phyloP scores from a whole-genome alignment of 225 moss, liverwort and hornwort genomes.

The Anthoceros angustus region DNA sequence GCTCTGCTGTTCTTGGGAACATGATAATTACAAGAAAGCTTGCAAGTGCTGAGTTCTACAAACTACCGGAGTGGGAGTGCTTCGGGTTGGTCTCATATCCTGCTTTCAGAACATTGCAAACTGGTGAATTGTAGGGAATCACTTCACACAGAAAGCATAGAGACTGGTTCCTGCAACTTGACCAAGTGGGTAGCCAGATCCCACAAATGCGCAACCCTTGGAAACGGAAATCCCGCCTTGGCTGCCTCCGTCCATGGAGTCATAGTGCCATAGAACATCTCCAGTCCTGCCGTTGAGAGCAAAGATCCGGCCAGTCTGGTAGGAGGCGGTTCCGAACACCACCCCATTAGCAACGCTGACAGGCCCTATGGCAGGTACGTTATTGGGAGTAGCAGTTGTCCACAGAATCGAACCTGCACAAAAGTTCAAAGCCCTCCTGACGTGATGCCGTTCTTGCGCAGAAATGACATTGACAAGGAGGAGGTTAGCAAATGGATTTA shows the following conservation, averaged over 20 bases:
- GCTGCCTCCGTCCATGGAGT: not conserved
- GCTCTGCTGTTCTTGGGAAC: conserved; percentile 69
- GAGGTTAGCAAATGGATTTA: not conserved
- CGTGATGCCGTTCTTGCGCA: not conserved
- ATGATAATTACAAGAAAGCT: conserved; percentile 23
- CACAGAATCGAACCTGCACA: not conserved
- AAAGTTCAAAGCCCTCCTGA: not conserved
- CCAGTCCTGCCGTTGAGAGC: conserved; percentile 7
- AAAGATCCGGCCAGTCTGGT: not conserved
- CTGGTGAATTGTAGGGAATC: conserved; percentile 46
- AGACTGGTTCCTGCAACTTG: not conserved
- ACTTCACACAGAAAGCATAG: conserved; percentile 17
- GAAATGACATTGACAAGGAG: not conserved
- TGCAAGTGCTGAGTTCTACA: too few species aligned
- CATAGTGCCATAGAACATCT: conserved; percentile 4
- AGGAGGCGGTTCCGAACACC: not conserved
- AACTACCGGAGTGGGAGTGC: too few species aligned
- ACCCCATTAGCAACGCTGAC: conserved; percentile 11
- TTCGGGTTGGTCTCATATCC: too few species aligned
- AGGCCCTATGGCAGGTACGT: not conserved
- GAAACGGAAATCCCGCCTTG: conserved; percentile 6
- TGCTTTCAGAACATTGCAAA: conserved; percentile 4
- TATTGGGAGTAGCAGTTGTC: not conserved
- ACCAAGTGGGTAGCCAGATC: conserved; percentile 3
- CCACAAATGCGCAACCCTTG: conserved; percentile 7